Evolutionary conservation across 2,329 filamentous ascomycete species (phyloP), one percentile per base, ranked within the genome.

Genomic region (Moelleriella libera): DNA sequence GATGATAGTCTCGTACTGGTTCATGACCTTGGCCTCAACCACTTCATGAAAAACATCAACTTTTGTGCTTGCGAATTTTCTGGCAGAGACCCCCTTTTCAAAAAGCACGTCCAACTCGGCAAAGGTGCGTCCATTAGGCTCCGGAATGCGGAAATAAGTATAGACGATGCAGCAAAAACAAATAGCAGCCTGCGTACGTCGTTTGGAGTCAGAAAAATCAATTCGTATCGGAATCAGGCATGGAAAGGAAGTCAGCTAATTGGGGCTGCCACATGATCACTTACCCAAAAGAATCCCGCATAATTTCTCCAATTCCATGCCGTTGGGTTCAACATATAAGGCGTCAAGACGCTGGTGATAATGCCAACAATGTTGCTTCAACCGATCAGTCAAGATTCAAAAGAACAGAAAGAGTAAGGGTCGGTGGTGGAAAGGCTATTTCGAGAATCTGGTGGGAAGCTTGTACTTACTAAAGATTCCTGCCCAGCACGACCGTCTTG

Each of bases 291-390:
- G 68, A 94, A 94, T 30, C 88, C 88, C 0, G 88, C 78, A 57
- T 77, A 92, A 66, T 92, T 92, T 51, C 78, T 74, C 88, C 88
- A 95, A 64, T 94, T 71, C 88, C 89, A 95, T 0, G 80, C 83
- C 1, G 71, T 74, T 0, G 88, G 87, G 66, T 95, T 95, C 41
- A 94, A 74, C 88, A 95, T 95, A 66, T 94, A 94, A 0, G 88
- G 88, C 0, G 87, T 94, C 41, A 95, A 65, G 4, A 94, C 83
- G 45, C 80, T 82, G 59, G 81, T 86, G 56, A 94, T 67, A 54
- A 96, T 94, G 52, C 78, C 83, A 42, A 89, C 84, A 45, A 94
- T 69, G 58, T 92, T 89, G 71, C 76, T 78, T 45, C 30, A 34
- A 14, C 5, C n/a, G 9, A 9, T 45, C 49, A 50, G 46, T 31